Conservation (phyloP, 2,329 filamentous ascomycete genomes). For the Raffaelea arxii region DNA sequence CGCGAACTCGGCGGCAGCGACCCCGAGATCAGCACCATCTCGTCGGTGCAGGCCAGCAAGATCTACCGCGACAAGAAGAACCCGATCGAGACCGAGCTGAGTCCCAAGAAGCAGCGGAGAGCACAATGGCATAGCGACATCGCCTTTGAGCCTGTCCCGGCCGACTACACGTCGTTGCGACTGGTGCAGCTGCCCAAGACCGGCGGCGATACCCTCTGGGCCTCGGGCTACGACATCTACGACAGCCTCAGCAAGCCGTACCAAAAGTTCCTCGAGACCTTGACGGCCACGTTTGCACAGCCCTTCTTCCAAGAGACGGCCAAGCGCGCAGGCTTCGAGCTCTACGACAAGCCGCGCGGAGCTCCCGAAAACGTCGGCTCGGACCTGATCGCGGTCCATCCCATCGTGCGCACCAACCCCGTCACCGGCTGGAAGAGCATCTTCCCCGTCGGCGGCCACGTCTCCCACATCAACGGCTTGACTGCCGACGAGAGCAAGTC, state of each 20-base stretch:
- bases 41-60: conserved; percentile 36
- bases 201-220: conserved; percentile 31
- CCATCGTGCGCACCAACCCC: conserved; percentile 51
- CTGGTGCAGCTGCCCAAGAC: conserved; percentile 33
- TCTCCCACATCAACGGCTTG: conserved; percentile 32
- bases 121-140: conserved; percentile 40
- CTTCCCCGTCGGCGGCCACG: conserved; percentile 31
- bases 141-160: conserved; percentile 38
- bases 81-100: conserved; percentile 14
- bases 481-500: conserved; percentile 30
- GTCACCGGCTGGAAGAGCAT: conserved; percentile 55
- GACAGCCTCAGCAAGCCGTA: conserved; percentile 36
- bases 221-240: conserved; percentile 34
- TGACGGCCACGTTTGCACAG: conserved; percentile 26
- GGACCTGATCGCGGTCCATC: conserved; percentile 40
- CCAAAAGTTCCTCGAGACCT: conserved; percentile 33
- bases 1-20: conserved; percentile 41
- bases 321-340: conserved; percentile 26
- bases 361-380: conserved; percentile 44
- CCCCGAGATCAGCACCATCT: conserved; percentile 49
- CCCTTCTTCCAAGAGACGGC: conserved; percentile 26
- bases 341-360: conserved; percentile 38
- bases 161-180: conserved; percentile 42
- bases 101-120: conserved; percentile 6
- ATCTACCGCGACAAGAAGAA: conserved; percentile 17